Conservation (phyloP, 495 filamentous ascomycete species). For the Penicillium crystallinum region DNA sequence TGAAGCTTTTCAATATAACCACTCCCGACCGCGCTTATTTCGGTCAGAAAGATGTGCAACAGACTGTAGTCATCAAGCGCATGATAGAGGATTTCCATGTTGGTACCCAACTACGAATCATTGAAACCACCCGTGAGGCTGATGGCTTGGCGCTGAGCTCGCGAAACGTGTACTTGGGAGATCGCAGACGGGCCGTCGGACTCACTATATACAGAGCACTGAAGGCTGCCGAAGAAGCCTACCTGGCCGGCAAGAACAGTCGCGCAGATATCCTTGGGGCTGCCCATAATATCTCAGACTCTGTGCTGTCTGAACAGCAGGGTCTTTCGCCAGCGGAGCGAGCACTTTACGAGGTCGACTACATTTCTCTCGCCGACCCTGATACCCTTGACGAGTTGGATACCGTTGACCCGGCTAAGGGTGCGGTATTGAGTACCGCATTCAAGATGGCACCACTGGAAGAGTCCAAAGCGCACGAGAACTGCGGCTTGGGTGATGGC, state of each 20-base stretch:
- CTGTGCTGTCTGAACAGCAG: slow-evolving; percentile 55
- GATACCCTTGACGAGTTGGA: slow-evolving; percentile 73
- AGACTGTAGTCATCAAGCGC: slow-evolving; percentile 81
- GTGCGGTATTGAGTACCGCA: slow-evolving; percentile 83
- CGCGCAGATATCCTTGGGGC: slow-evolving; percentile 63
- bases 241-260: slow-evolving; percentile 49
- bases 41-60: slow-evolving; percentile 96
- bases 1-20: slow-evolving; percentile 94
- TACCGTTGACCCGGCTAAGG: slow-evolving; percentile 57
- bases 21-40: slow-evolving; percentile 88
- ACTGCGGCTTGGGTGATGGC: slow-evolving; percentile 62
- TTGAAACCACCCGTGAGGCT: slow-evolving; percentile 65
- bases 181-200: slow-evolving; percentile 63
- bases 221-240: slow-evolving; percentile 62
- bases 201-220: slow-evolving; percentile 65
- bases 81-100: slow-evolving; percentile 87
- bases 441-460: slow-evolving; percentile 85
- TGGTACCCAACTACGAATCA: slow-evolving; percentile 68
- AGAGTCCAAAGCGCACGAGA: slow-evolving; percentile 59
- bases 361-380: slow-evolving; percentile 81
- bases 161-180: slow-evolving; percentile 87
- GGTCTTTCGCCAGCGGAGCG: slow-evolving; percentile 55
- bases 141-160: slow-evolving; percentile 93
- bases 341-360: slow-evolving; percentile 77
- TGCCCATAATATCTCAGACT: slow-evolving; percentile 49